Evolutionary conservation across 306 rosid genomes (phyloP), one percentile per base, ranked within the genome.

Genomic region (Cucumis melo): DNA sequence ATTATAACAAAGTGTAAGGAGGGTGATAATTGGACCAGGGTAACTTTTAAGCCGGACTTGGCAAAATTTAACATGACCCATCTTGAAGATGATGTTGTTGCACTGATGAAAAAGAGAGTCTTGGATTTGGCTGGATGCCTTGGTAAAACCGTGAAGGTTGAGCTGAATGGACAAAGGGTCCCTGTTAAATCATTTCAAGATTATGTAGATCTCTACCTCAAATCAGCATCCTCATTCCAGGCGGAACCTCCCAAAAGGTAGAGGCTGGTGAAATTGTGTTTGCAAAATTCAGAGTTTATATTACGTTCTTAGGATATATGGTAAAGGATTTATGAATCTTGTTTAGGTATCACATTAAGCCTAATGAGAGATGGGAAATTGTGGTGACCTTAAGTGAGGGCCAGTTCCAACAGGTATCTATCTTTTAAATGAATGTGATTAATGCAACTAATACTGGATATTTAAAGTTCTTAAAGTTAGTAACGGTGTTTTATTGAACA

Each of bases 51-150:
- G 86, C 99, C 99, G 0, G 97, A 94, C 78, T 80, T 94, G 54
- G 88, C 79, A 2, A 94, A 94, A 80, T 94, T 94, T 59, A 82
- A 87, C 73, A 94, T 92, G 99, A 73, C 85, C 7, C 86, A 92
- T 79, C 91, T 94, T 48, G 98, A 94, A 76, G 96, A 94, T 9
- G 98, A 94, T 23, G 98, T 91, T 29, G 97, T 94, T 57, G 96
- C 95, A 20, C 80, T 94, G 75, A 94, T 94, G 98, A 90, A 90
- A 68, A 94, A 94, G 85, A 75, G 98, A 76, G 98, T 94, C 8
- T 8, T 94, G 73, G 98, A 94, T 81, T 57, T 94, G 88, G 98
- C 98, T 7, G 98, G 98, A 1, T 94, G 97, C 79, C 93, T 94
- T 39, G 98, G 98, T 72, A 91, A 90, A 80, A 62, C 89, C 6